Conservation (phyloP, 202 grass and related monocot species). For the Carex arenaria region DNA sequence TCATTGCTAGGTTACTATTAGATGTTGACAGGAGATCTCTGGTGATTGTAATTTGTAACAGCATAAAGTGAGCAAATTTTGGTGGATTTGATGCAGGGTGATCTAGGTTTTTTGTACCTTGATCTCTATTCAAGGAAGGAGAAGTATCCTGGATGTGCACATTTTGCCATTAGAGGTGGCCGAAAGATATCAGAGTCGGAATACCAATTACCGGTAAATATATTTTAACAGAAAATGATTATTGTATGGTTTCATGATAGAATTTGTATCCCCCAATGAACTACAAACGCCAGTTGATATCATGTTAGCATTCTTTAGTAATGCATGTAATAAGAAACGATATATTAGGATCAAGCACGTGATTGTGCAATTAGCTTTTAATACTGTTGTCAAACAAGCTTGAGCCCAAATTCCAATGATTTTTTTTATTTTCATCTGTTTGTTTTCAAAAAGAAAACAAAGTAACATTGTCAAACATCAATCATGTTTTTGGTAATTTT, state of each 20-base stretch:
- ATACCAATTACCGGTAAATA: slow-evolving; percentile 83
- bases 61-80: background rate
- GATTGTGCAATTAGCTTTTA: no score
- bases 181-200: slow-evolving; percentile 43
- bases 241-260: background rate
- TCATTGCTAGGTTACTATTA: background rate
- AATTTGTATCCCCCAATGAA: background rate
- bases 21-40: background rate
- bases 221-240: background rate
- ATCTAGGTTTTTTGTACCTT: slow-evolving; percentile 93
- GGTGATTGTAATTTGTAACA: background rate
- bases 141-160: slow-evolving; percentile 90
- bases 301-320: background rate
- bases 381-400: no score
- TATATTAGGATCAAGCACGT: background rate
- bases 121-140: slow-evolving; percentile 92
- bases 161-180: slow-evolving; percentile 92
- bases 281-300: background rate
- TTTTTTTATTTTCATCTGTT: background rate
- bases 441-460: background rate
- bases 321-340: background rate
- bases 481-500: background rate
- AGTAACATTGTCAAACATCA: background rate
- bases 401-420: background rate
- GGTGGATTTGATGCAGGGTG: slow-evolving; percentile 39